Evolutionary conservation across 306 rosid genomes (phyloP).

Genomic region (Quercus alba): DNA sequence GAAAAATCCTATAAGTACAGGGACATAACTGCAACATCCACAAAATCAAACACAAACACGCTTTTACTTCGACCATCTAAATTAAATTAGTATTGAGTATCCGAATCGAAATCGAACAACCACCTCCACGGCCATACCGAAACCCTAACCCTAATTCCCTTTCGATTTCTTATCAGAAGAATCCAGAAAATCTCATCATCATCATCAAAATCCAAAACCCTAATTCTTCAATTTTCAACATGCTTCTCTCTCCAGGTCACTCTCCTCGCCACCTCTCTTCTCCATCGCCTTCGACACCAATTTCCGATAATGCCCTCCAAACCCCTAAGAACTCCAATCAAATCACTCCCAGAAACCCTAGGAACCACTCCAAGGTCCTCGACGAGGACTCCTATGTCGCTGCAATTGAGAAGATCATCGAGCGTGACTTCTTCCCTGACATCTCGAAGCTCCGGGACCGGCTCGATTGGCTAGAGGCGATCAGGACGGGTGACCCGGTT

Average conservation of each 20-base stretch:
- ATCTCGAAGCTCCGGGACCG: conserved; percentile 94
- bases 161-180: not conserved
- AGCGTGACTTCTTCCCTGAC: conserved; percentile 96
- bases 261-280: conserved; percentile 87
- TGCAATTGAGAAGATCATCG: conserved; percentile 89
- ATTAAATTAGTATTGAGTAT: too few species aligned
- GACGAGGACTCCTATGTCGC: conserved; percentile 85
- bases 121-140: not conserved
- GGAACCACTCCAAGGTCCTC: conserved; percentile 46
- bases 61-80: too few species aligned
- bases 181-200: not conserved
- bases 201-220: not conserved
- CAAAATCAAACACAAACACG: not conserved
- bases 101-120: not conserved
- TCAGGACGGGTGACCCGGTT: conserved; percentile 73
- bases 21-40: not conserved
- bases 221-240: not conserved
- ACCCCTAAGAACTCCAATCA: conserved; percentile 28
- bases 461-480: conserved; percentile 91
- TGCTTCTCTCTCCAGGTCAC: conserved; percentile 95
- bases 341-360: conserved; percentile 22
- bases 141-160: conserved; percentile 1
- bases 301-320: conserved; percentile 25
- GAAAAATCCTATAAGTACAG: not conserved
- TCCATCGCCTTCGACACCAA: conserved; percentile 54